Base-by-base conservation (phyloP, 352 stramenopile genomes). In the Phytophthora constricta region DNA sequence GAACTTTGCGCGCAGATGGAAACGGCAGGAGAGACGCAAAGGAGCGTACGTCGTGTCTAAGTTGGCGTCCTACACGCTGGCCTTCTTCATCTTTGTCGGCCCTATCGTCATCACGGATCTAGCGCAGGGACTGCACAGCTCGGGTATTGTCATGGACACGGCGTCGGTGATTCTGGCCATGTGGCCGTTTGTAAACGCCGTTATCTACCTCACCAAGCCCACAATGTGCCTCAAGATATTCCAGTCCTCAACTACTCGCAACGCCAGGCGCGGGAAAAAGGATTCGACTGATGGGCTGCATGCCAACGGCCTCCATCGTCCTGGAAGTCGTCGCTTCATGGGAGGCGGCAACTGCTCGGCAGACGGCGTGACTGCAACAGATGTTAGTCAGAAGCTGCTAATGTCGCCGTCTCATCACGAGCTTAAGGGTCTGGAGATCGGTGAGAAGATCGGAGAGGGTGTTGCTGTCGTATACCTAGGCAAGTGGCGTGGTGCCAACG, bases 401-500 rank as follows among this genome's bases (percentile, higher is more conserved):
- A 79, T 91, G 76, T 87, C 82, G 54, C 80, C 79, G 2, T 89
- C 76, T 1, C 78, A 85, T 31, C 75, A 93, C 34, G 84, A 93
- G 28, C 80, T 96, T 5, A 92, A 93, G 41, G 87, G 87, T 0
- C 74, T 96, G 19, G 84, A 94, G 37, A 80, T 96, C 48, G 87
- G 86, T 10, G 80, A 93, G 16, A 93, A 96, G 58, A 96, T 96
- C 52, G 87, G 87, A 22, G 77, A 94, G 48, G 87, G 87, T 39
- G 89, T 96, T 19, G 87, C 87, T 4, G 87, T 96, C 16, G 98
- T 99, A 55, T 98, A 98, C 73, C 91, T 92, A 28, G 98, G 94
- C 67, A 97, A 92, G 58, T 99, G 97, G 97, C 85, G 94, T 28
- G 97, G 96, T 27, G 98, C 95, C 2, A 82, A 98, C 41, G 97